Conservation (phyloP, 768 basidiomycete genomes). For the Suillus tomentosus region DNA sequence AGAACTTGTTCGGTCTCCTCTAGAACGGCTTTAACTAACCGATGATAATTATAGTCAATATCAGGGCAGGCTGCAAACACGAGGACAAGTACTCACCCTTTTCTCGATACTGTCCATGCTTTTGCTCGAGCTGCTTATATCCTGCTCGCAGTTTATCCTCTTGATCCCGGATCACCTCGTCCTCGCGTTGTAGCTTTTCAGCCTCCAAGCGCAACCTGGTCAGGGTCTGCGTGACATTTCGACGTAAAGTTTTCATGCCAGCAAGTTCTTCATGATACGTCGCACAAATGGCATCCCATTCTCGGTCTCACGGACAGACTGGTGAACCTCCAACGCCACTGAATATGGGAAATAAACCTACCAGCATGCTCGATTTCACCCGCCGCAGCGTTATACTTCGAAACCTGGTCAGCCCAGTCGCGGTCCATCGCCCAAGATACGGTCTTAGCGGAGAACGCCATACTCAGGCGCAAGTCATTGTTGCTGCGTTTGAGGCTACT, state of each 20-base stretch:
- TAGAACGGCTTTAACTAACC: conserved; percentile 40
- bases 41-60: conserved; percentile 5
- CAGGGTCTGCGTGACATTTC: conserved; percentile 48
- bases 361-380: conserved; percentile 44
- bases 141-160: conserved; percentile 41
- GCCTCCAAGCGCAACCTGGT: conserved; percentile 41
- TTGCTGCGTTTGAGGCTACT: conserved; percentile 67
- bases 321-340: conserved; percentile 1
- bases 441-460: conserved; percentile 57
- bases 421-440: conserved; percentile 78
- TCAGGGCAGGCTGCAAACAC: conserved; percentile 12
- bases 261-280: conserved; percentile 65
- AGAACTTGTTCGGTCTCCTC: conserved; percentile 49
- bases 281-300: conserved; percentile 59
- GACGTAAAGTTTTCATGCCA: conserved; percentile 57
- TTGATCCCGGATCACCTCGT: conserved; percentile 41
- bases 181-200: conserved; percentile 43
- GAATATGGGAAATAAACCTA: conserved; percentile 22
- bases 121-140: conserved; percentile 42
- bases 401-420: conserved; percentile 58
- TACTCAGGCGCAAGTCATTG: conserved; percentile 45
- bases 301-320: conserved; percentile 43
- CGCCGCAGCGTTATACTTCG: conserved; percentile 45
- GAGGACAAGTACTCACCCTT: conserved; percentile 33
- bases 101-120: conserved; percentile 43